Conservation (phyloP, 768 basidiomycete genomes). For the Crucibulum laeve region DNA sequence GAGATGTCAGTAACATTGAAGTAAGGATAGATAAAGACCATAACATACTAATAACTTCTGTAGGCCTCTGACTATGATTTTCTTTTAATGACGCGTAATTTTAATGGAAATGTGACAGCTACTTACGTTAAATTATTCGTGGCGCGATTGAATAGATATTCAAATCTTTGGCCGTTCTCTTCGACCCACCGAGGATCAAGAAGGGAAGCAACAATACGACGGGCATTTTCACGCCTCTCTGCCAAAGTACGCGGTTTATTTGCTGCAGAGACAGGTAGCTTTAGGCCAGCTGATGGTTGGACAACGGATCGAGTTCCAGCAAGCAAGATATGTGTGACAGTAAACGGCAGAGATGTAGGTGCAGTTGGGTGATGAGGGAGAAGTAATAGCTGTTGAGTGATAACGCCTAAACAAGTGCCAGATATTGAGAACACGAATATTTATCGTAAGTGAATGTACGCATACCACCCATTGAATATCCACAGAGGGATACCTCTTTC, state of each 20-base stretch:
- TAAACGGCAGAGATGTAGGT: slow-evolving; percentile 33
- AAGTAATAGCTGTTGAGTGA: slow-evolving; percentile 40
- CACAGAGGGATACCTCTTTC: slow-evolving; percentile 38
- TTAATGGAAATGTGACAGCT: neutral
- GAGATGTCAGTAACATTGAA: slow-evolving; percentile 7
- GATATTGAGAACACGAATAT: neutral
- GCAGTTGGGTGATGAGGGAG: slow-evolving; percentile 31
- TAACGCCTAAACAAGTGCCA: slow-evolving; percentile 23
- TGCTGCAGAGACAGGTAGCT: slow-evolving; percentile 15
- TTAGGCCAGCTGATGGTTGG: slow-evolving; percentile 15
- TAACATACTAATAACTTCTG: slow-evolving; percentile 20
- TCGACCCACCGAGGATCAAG: slow-evolving; percentile 24
- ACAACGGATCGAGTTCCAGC: slow-evolving; percentile 28
- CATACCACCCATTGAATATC: slow-evolving; percentile 51
- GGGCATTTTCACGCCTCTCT: slow-evolving; percentile 19
- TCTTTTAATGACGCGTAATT: neutral
- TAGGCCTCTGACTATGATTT: slow-evolving; percentile 15
- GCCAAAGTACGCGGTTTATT: slow-evolving; percentile 18
- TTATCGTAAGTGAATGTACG: neutral
- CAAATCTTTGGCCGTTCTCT: slow-evolving; percentile 16
- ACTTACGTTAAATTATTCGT: slow-evolving; percentile 12
- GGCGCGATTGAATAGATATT: slow-evolving; percentile 16
- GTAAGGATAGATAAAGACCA: neutral
- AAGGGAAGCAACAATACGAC: slow-evolving; percentile 15
- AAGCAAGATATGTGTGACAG: slow-evolving; percentile 35